Evolutionary conservation across 257 asterid species (phyloP).

Genomic region (Lithospermum erythrorhizon): DNA sequence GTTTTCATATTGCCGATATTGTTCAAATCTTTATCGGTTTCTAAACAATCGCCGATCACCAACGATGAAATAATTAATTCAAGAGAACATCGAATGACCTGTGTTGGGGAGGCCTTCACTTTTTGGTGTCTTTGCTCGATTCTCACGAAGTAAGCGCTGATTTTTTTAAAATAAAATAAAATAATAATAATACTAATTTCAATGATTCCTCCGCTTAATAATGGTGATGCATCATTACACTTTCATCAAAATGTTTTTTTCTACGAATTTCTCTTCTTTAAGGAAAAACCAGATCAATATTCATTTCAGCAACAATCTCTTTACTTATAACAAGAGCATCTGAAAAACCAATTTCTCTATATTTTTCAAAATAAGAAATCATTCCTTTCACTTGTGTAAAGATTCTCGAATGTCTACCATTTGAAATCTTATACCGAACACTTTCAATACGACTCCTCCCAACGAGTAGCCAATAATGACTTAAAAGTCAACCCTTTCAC

Average conservation of each 20-base stretch:
- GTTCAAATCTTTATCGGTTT: background rate
- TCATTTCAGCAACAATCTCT: too few relatives aligned
- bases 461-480: background rate
- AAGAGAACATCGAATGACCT: background rate
- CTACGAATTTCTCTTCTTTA: background rate
- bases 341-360: too few relatives aligned
- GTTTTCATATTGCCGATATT: background rate
- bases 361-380: too few relatives aligned
- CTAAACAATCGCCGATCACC: background rate
- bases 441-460: constrained; percentile 3
- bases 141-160: too few relatives aligned
- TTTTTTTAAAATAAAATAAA: too few relatives aligned
- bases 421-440: background rate
- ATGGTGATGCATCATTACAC: background rate
- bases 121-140: too few relatives aligned
- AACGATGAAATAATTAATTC: background rate
- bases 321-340: too few relatives aligned
- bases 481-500: background rate
- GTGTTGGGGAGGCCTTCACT: background rate
- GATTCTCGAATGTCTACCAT: background rate
- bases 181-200: too few relatives aligned
- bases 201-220: too few relatives aligned
- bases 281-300: constrained; percentile 1
- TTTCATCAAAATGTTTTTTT: background rate
- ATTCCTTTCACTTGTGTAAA: background rate